phyloP scores from a whole-genome alignment of 2,329 filamentous ascomycete genomes.

The Daldinia sp. region DNA sequence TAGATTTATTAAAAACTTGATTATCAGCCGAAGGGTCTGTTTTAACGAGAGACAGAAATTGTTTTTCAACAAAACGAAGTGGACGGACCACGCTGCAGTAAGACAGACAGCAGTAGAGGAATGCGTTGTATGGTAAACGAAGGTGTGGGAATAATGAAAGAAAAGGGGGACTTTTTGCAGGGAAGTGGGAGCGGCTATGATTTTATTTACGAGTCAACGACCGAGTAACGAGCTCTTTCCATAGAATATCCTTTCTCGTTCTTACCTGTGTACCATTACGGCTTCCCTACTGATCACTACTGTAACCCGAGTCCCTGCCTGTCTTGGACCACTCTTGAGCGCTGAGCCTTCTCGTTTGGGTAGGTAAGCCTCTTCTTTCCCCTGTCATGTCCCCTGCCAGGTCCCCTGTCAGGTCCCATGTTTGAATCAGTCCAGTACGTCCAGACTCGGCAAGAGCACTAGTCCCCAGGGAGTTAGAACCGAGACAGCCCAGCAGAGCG shows the following conservation, averaged over 20 bases:
- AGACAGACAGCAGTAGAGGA: constrained; percentile 25
- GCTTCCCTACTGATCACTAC: too few relatives aligned
- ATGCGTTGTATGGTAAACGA: constrained; percentile 33
- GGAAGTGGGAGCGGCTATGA: constrained; percentile 31
- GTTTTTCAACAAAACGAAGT: constrained; percentile 28
- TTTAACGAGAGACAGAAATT: constrained; percentile 36
- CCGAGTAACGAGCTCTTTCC: constrained; percentile 33
- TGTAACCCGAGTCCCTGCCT: background rate
- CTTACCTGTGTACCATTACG: too few relatives aligned
- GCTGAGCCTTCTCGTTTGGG: constrained; percentile 27
- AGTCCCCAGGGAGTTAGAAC: constrained; percentile 28
- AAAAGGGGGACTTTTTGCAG: constrained; percentile 25
- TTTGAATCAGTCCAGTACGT: constrained; percentile 20
- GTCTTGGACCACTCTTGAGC: background rate
- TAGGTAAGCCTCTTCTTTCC: constrained; percentile 24
- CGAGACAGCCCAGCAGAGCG: constrained; percentile 29
- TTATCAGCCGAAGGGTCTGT: constrained; percentile 21
- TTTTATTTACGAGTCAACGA: constrained; percentile 37
- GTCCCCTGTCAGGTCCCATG: constrained; percentile 37
- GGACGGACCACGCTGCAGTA: constrained; percentile 22
- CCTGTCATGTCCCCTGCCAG: too few relatives aligned
- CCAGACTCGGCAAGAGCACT: constrained; percentile 26
- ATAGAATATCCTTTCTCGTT: constrained; percentile 30
- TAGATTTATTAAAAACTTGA: constrained; percentile 29
- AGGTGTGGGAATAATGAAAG: constrained; percentile 33